A percentile compares a stretch with the other conserved stretches of the same genome.
phyloP scores from a whole-genome alignment of 495 filamentous ascomycete genomes.

The Symbiotaphrina buchneri region DNA sequence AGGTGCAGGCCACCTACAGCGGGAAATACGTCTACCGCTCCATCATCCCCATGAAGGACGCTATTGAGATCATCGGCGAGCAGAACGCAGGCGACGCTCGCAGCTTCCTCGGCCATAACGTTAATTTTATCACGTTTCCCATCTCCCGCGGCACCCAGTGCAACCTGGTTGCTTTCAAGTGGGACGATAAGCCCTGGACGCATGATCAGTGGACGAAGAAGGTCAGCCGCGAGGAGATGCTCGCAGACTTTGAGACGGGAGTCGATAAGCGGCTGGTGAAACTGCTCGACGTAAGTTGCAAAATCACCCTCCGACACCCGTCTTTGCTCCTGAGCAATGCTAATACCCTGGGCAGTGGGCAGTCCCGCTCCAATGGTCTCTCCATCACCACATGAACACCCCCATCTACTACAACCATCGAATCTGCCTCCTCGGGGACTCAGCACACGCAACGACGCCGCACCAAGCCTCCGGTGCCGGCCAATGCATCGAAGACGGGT shows the following conservation, averaged over 20 bases:
- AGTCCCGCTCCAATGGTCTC: constrained; percentile 32
- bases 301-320: constrained; percentile 8
- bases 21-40: constrained; percentile 27
- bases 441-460: constrained; percentile 46
- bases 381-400: constrained; percentile 35
- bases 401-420: constrained; percentile 28
- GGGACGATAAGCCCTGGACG: constrained; percentile 18
- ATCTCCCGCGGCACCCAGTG: constrained; percentile 39
- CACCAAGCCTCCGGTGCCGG: constrained; percentile 50
- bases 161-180: constrained; percentile 29
- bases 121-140: constrained; percentile 39
- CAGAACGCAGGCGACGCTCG: constrained; percentile 19
- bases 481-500: constrained; percentile 45
- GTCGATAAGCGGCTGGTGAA: constrained; percentile 21
- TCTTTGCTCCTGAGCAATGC: too few species aligned
- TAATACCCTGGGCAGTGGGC: constrained; percentile 20
- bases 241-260: constrained; percentile 28
- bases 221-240: constrained; percentile 30
- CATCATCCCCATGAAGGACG: constrained; percentile 26
- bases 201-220: constrained; percentile 31
- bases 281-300: constrained; percentile 19
- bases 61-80: constrained; percentile 22
- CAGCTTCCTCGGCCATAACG: constrained; percentile 16
- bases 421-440: constrained; percentile 40
- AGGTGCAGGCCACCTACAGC: constrained; percentile 19